Conservation (phyloP, 1,284 basidiomycete genomes). For the Cystobasidium sp. region DNA sequence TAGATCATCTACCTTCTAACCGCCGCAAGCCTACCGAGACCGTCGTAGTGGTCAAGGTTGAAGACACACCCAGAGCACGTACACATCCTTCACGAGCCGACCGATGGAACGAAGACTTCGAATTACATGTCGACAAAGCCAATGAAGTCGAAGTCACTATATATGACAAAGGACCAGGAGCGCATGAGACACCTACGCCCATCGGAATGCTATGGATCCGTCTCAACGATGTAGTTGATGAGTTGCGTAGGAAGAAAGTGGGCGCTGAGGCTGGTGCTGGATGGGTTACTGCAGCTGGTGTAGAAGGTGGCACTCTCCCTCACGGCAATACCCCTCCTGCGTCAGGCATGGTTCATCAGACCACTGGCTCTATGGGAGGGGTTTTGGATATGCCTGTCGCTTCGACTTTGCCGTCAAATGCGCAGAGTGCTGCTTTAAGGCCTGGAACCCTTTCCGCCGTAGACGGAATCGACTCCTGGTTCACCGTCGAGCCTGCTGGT, state of each 20-base stretch:
- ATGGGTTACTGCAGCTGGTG: slow-evolving; percentile 82
- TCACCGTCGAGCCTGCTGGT: slow-evolving; percentile 96
- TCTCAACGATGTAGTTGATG: slow-evolving; percentile 93
- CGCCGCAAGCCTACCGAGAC: slow-evolving; percentile 79
- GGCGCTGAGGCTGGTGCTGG: slow-evolving; percentile 73
- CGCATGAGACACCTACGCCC: slow-evolving; percentile 76
- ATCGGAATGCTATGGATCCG: slow-evolving; percentile 96
- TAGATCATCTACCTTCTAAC: slow-evolving; percentile 81
- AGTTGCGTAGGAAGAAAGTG: slow-evolving; percentile 89
- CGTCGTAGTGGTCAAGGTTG: slow-evolving; percentile 90
- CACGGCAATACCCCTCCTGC: slow-evolving; percentile 28
- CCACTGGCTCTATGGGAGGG: slow-evolving; percentile 23
- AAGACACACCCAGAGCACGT: slow-evolving; percentile 88
- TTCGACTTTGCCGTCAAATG: slow-evolving; percentile 21
- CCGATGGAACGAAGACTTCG: slow-evolving; percentile 96
- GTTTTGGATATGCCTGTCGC: slow-evolving; percentile 37
- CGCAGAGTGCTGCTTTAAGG: slow-evolving; percentile 16
- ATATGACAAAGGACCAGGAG: slow-evolving; percentile 73
- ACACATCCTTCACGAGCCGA: slow-evolving; percentile 93
- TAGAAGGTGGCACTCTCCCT: slow-evolving; percentile 40
- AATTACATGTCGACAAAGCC: slow-evolving; percentile 94
- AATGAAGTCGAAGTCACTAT: slow-evolving; percentile 98
- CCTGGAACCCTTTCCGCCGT: slow-evolving; percentile 46
- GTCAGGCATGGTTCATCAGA: slow-evolving; percentile 47
- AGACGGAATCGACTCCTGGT: slow-evolving; percentile 96